Base-by-base conservation (phyloP, 2,329 filamentous ascomycete genomes). In the Fusarium hostae region DNA sequence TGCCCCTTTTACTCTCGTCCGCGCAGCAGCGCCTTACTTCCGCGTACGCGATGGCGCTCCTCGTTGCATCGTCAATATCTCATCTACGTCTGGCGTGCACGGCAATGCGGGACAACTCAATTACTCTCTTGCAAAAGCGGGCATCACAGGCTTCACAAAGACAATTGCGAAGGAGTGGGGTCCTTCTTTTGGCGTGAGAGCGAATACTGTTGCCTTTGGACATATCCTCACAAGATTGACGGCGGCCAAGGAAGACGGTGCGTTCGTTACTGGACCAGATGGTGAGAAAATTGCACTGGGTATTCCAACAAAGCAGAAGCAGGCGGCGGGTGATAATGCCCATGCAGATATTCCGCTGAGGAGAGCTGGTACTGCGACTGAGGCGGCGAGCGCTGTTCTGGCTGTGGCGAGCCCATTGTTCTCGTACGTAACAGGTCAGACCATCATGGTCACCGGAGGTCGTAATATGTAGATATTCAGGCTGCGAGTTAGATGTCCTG, bases 81-180 rank as follows among this genome's bases (percentile, higher is more conserved):
- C 89, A 60, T 93, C 89, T 58, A 97, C 94, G 2, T 93, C 89
- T 35, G 94, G 94, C 58, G 85, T 96, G 16, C 90, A 97, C 81
- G 94, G 94, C 60, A 97, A 97, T 79, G 92, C 94, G 11, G 94
- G 94, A n/a, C 94, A 97, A 85, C 89, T 92, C 75, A 97, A 97
- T 86, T 97, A 97, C 81, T 88, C 92, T 39, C 84, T 95, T 51
- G 94, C 93, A 59, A 97, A 97, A 84, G 92, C 94, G 6, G 94
- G 93, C 48, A 89, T 97, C 18, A 89, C 89, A 15, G 94, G 94
- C 9, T 86, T 97, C 63, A 95, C 92, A 65, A 97, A 96, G 84
- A 94, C 94, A 3, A 94, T 97, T 78, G 94, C 94, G 6, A 97
- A 97, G 84, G 91, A 97, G 84, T 97, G 94, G 94, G 94, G 94